These are phyloP conservation scores for Emmonsiellopsis sp. DNA, from an alignment of 2,329 filamentous ascomycete genomes.

Conservation along the genomic window DNA sequence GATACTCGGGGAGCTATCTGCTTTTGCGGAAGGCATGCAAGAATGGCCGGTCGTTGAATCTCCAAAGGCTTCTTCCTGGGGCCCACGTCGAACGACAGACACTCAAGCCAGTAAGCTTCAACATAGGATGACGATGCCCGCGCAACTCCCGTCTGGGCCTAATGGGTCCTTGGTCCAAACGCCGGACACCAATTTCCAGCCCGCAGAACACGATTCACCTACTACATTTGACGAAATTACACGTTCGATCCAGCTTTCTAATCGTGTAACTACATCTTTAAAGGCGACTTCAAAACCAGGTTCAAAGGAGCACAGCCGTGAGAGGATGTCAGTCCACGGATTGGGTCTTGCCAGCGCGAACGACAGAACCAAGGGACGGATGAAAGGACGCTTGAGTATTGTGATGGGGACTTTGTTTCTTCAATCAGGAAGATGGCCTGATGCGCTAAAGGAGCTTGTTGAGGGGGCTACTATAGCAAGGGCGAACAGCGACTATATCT, in stretches of 20 bases:
- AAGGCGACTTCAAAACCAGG: constrained; percentile 27
- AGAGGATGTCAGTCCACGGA: constrained; percentile 55
- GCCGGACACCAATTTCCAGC: constrained; percentile 26
- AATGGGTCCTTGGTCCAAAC: constrained; percentile 26
- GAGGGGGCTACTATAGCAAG: constrained; percentile 72
- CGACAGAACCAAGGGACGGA: constrained; percentile 70
- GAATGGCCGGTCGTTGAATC: constrained; percentile 68
- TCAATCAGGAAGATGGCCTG: constrained; percentile 79
- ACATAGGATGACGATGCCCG: constrained; percentile 73
- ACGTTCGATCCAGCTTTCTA: constrained; percentile 31
- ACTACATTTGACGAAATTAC: constrained; percentile 48
- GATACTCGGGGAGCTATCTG: constrained; percentile 65
- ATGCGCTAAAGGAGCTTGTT: constrained; percentile 72
- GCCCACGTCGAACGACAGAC: constrained; percentile 42
- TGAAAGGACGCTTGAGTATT: constrained; percentile 68
- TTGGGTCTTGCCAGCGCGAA: constrained; percentile 63
- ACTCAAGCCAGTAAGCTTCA: constrained; percentile 48
- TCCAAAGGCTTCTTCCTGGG: constrained; percentile 45
- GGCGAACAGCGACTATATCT: constrained; percentile 81
- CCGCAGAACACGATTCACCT: constrained; percentile 33
- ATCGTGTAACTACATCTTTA: constrained; percentile 28
- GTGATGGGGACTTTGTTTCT: constrained; percentile 79
- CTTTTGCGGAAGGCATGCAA: constrained; percentile 62
- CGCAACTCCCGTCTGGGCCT: constrained; percentile 40
- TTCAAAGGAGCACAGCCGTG: constrained; percentile 47